Base-by-base conservation (phyloP, 169 alveolate species). In the Plasmodium reichenowi region DNA sequence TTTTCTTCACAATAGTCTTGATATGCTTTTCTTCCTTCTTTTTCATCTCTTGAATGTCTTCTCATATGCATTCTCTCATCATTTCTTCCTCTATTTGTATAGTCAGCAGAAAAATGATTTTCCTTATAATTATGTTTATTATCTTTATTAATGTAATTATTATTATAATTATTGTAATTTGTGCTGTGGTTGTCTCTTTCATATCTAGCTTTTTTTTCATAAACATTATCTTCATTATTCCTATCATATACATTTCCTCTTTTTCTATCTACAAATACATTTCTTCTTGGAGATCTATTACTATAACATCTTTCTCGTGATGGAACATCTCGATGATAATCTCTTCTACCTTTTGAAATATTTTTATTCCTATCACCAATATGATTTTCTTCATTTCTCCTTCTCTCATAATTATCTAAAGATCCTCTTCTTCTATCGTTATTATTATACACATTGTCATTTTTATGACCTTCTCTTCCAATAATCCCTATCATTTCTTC, bases 51-150 rank as follows among this genome's bases (percentile, higher is more conserved):
- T 10, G 76, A 64, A 50, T 76, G 67, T 66, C 56, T 76, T 56
- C 67, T 76, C 10, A 29, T 58, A 66, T 76, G 17, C 67, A 76
- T 76, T 76, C 60, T 64, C 8, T 76, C 89, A n/a, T 76, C 89
- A 12, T 76, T 71, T 54, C 74, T 54, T 24, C 22, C 48, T 43
- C 66, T 71, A 32, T 76, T 38, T 38, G 0, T 9, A 1, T 38
- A 38, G 0, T 38, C 47, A 38, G 47, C 47, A 38, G 47, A 38
- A 38, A 38, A 5, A 5, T 38, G 1, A 38, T 38, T 38, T n/a
- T 54, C 20, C 12, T 54, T 26, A 47, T 47, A 62, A 50, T 47
- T 56, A 58, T 45, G 17, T 38, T 38, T 38, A 38, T 38, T 26
- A 26, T 26, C 38, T 2, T 26, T 26, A 26, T 26, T 26, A 26